These are phyloP conservation scores for Lophiotrema nucula DNA, from an alignment of 495 filamentous ascomycete genomes.

Conservation along the genomic window DNA sequence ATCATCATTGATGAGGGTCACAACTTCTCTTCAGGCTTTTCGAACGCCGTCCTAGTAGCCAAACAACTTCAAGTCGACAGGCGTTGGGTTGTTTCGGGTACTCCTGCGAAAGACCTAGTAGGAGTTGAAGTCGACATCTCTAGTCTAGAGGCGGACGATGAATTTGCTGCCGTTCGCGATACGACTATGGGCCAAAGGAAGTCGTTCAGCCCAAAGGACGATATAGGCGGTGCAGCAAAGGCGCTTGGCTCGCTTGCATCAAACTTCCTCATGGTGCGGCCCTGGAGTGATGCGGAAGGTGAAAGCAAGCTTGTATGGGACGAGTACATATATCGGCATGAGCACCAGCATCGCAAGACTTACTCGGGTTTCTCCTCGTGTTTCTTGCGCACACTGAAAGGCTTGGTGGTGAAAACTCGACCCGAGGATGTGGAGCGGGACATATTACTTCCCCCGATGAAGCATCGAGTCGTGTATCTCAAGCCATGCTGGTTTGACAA, in stretches of 20 bases:
- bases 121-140: slow-evolving; percentile 67
- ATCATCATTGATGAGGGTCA: slow-evolving; percentile 93
- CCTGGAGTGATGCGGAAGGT: slow-evolving; percentile 63
- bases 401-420: slow-evolving; percentile 77
- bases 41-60: slow-evolving; percentile 65
- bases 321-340: slow-evolving; percentile 68
- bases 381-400: slow-evolving; percentile 67
- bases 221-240: slow-evolving; percentile 43
- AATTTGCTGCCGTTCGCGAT: slow-evolving; percentile 35
- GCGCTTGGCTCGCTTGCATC: slow-evolving; percentile 74
- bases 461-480: slow-evolving; percentile 69
- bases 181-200: slow-evolving; percentile 35
- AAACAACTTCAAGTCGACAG: slow-evolving; percentile 67
- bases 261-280: slow-evolving; percentile 70
- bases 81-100: slow-evolving; percentile 89
- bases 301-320: slow-evolving; percentile 63
- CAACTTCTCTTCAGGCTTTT: slow-evolving; percentile 60
- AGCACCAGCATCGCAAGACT: slow-evolving; percentile 48
- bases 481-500: slow-evolving; percentile 82
- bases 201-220: slow-evolving; percentile 32
- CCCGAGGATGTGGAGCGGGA: slow-evolving; percentile 66
- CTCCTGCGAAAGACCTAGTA: slow-evolving; percentile 77
- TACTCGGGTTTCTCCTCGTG: slow-evolving; percentile 49
- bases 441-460: slow-evolving; percentile 63
- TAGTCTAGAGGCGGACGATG: slow-evolving; percentile 35